Evolutionary conservation across 1,284 basidiomycete species (phyloP), one percentile per base, ranked within the genome.

Genomic region (Ganoderma boninense): DNA sequence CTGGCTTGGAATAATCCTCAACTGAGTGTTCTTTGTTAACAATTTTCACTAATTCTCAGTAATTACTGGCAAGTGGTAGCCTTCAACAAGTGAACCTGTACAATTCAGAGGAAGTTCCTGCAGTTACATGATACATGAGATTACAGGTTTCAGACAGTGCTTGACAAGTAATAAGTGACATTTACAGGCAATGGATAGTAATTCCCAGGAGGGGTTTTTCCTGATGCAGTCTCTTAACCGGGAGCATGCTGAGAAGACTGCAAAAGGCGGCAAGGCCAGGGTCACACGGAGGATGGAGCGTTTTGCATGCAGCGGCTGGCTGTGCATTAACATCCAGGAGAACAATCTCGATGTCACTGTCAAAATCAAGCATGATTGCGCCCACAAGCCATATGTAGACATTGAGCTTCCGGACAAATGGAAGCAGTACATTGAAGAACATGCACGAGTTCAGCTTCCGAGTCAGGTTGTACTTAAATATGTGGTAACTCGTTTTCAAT

Each of bases 251-350:
- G 38, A 23, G 14, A 69, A 69, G 63, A 46, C 43, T 0, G 7
- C 46, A 8, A 65, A 54, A 7, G 40, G 57, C n/a, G 44, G 44
- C 44, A 43, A 40, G 38, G 2, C 44, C 0, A 26, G 63, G 4
- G 63, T 54, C 26, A 54, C 46, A 14, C 57, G 26, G 0, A 23
- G 59, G 16, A 69, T 69, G 63, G 35, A 46, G 16, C 63, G 59
- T 3, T 69, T 69, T 16, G 8, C n/a, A 10, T 69, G 68, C 38
- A 8, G 23, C 4, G 68, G 64, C 0, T 69, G 68, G 68, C 62
- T 68, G 4, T 44, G 40, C 7, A 10, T 68, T 4, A 26, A 57
- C 18, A 26, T 56, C 5, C 40, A 32, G 4, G 23, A 49, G 0
- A 29, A 14, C 2, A 56, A 38, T 2, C n/a, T 43, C 49, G 4